phyloP scores from a whole-genome alignment of 140 eudicot species.

The Senecio squalidus region DNA sequence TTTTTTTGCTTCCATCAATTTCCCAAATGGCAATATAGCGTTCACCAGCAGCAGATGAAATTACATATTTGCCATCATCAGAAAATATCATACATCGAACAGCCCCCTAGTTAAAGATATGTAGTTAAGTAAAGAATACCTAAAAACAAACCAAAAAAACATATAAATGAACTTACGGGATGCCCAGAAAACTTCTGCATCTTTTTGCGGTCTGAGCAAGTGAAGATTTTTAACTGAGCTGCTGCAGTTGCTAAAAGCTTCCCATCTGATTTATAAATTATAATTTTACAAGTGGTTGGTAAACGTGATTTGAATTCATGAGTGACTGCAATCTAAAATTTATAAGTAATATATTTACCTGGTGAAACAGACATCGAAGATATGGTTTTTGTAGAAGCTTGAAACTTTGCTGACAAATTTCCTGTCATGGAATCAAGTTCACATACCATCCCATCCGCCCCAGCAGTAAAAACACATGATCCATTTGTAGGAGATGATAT shows the following conservation, averaged over 20 bases:
- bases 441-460: slow-evolving; percentile 90
- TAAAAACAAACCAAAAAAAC: neutral
- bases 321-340: neutral
- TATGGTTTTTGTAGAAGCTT: slow-evolving; percentile 73
- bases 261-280: slow-evolving; percentile 51
- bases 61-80: slow-evolving; percentile 68
- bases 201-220: slow-evolving; percentile 62
- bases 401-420: slow-evolving; percentile 64
- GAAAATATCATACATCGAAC: slow-evolving; percentile 79
- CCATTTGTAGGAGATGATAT: slow-evolving; percentile 58
- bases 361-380: slow-evolving; percentile 75
- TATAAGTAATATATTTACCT: slow-evolving; percentile 33
- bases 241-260: slow-evolving; percentile 83
- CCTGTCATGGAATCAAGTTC: slow-evolving; percentile 76
- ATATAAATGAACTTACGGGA: slow-evolving; percentile 53
- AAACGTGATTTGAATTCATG: slow-evolving; percentile 1
- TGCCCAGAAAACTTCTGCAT: slow-evolving; percentile 94
- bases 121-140: neutral
- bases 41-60: slow-evolving; percentile 79
- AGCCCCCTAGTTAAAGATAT: slow-evolving; percentile 43
- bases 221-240: slow-evolving; percentile 79
- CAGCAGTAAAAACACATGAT: slow-evolving; percentile 70
- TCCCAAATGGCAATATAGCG: slow-evolving; percentile 83
- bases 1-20: slow-evolving; percentile 69
- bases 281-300: neutral